Percentiles rank a stretch among this genome's conserved stretches.
Evolutionary conservation across 495 filamentous ascomycete species (phyloP).

Genomic region (Talaromyces liani): DNA sequence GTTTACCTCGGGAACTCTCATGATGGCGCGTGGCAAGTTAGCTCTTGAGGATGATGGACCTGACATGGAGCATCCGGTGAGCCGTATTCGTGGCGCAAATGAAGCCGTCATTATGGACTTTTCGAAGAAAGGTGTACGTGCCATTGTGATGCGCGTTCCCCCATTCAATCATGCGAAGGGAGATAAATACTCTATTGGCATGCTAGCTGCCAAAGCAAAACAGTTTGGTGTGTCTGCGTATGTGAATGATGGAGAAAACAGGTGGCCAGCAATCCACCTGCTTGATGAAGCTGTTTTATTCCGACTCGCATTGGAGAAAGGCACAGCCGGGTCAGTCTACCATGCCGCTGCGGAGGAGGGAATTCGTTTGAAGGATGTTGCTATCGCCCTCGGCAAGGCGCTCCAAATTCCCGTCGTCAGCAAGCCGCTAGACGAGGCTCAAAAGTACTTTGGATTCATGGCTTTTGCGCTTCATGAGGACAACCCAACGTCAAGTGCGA

Average conservation of each 20-base stretch:
- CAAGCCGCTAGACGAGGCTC: slow-evolving; percentile 23
- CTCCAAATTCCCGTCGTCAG: slow-evolving; percentile 23
- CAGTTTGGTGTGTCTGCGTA: slow-evolving; percentile 28
- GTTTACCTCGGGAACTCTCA: slow-evolving; percentile 33
- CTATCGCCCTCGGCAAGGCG: slow-evolving; percentile 25
- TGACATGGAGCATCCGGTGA: slow-evolving; percentile 10
- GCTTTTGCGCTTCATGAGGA: slow-evolving; percentile 16
- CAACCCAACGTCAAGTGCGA: slow-evolving; percentile 32
- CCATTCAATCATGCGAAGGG: slow-evolving; percentile 34
- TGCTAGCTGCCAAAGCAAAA: slow-evolving; percentile 23
- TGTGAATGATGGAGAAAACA: slow-evolving; percentile 33
- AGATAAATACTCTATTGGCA: slow-evolving; percentile 22
- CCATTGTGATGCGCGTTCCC: slow-evolving; percentile 30
- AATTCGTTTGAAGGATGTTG: slow-evolving; percentile 31
- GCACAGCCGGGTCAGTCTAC: slow-evolving; percentile 25
- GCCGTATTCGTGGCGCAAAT: slow-evolving; percentile 18
- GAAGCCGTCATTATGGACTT: slow-evolving; percentile 22
- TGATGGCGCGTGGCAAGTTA: slow-evolving; percentile 21
- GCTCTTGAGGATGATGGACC: slow-evolving; percentile 24
- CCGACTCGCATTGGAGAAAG: slow-evolving; percentile 36
- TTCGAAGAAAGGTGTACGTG: slow-evolving; percentile 25
- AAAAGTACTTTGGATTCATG: slow-evolving; percentile 24
- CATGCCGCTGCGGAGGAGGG: slow-evolving; percentile 36
- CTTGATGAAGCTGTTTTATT: slow-evolving; percentile 34
- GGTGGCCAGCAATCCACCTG: slow-evolving; percentile 34